Evolutionary conservation across 2,329 filamentous ascomycete genomes (phyloP).

Genomic region (Fusarium nurragi): DNA sequence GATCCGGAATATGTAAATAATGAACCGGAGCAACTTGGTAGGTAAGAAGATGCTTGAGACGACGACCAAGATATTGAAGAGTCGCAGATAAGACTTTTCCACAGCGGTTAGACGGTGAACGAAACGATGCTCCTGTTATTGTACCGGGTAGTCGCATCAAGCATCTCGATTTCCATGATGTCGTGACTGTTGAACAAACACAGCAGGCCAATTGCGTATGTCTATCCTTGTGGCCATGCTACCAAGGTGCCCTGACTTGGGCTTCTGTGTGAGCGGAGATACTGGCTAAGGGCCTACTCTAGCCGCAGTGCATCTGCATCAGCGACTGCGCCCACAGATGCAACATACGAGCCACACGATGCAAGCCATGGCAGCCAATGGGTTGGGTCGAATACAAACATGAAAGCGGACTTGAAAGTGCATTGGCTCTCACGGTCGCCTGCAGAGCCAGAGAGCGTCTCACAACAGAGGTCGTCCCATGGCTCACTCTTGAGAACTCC

Average conservation of each 20-base stretch:
- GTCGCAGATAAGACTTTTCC: not conserved
- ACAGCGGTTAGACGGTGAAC: not conserved
- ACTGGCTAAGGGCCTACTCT: constrained; percentile 12
- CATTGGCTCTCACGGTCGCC: constrained; percentile 25
- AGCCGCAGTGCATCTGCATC: constrained; percentile 18
- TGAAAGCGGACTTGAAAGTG: constrained; percentile 19
- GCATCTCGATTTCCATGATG: constrained; percentile 11
- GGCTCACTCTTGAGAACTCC: constrained; percentile 5
- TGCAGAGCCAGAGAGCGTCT: constrained; percentile 30
- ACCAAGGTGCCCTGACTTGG: constrained; percentile 9
- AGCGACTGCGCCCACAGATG: constrained; percentile 1
- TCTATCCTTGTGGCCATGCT: not conserved
- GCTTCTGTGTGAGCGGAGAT: constrained; percentile 9
- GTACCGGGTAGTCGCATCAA: not conserved
- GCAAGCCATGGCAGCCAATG: constrained; percentile 31
- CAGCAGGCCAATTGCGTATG: constrained; percentile 1
- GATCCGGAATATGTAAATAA: not conserved
- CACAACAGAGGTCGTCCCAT: constrained; percentile 11
- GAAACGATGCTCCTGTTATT: not conserved
- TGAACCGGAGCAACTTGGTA: not conserved
- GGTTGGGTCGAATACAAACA: constrained; percentile 18
- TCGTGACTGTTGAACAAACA: constrained; percentile 9
- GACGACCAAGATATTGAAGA: not conserved
- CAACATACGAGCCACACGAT: constrained; percentile 24
- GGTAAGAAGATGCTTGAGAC: not conserved